A percentile compares a stretch with the other conserved stretches of the same genome.
Evolutionary conservation across 75 land plant genomes (phyloP).

Genomic region (Cryptomeria japonica): DNA sequence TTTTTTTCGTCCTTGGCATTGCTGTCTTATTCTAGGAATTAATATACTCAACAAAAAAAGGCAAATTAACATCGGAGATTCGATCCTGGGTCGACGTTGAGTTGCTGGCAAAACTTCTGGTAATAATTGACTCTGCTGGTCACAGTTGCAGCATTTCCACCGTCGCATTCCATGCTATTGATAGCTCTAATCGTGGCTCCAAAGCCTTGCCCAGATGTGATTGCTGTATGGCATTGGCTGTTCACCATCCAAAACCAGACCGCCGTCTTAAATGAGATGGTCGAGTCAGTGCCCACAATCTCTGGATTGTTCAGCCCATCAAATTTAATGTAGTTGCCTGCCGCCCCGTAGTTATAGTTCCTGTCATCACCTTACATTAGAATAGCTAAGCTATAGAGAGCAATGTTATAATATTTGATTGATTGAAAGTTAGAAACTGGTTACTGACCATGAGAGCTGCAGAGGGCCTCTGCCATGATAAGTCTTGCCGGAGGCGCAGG

Average conservation of each 20-base stretch:
- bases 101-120: too few relatives aligned
- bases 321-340: slow-evolving; percentile 13
- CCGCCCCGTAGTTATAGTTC: slow-evolving; percentile 71
- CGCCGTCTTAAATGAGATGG: too few relatives aligned
- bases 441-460: not conserved
- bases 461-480: not conserved
- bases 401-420: not conserved
- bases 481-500: not conserved
- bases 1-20: too few relatives aligned
- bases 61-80: too few relatives aligned
- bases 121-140: too few relatives aligned
- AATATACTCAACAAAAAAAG: too few relatives aligned
- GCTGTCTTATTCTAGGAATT: too few relatives aligned
- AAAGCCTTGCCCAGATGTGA: not conserved
- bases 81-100: too few relatives aligned
- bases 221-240: slow-evolving; percentile 22
- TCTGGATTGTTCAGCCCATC: too few relatives aligned
- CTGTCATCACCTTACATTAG: slow-evolving; percentile 21
- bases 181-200: slow-evolving; percentile 1
- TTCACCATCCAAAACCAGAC: too few relatives aligned
- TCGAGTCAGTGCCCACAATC: too few relatives aligned
- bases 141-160: not conserved
- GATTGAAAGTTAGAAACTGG: not conserved
- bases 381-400: too few relatives aligned
- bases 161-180: not conserved